These are phyloP conservation scores for Globisporangium solare DNA, from an alignment of 352 stramenopile genomes.

Conservation along the genomic window DNA sequence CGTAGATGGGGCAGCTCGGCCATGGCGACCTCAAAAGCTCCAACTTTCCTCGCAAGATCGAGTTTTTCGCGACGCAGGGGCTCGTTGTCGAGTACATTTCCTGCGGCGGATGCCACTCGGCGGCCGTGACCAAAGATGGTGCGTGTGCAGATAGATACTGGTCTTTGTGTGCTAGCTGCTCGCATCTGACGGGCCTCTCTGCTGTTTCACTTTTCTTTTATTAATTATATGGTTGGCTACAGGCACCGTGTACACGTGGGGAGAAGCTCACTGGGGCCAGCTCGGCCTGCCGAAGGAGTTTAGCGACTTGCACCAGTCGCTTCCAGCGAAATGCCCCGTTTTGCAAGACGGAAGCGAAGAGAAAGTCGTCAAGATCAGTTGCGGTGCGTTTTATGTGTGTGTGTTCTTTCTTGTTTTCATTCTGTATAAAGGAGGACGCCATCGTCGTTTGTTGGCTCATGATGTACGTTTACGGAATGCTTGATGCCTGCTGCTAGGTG, in stretches of 20 bases:
- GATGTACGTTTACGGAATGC: background rate
- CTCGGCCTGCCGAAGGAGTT: slow-evolving; percentile 67
- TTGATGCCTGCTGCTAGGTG: slow-evolving; percentile 18
- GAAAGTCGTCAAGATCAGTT: slow-evolving; percentile 73
- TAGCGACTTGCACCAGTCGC: slow-evolving; percentile 50
- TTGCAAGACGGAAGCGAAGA: slow-evolving; percentile 38
- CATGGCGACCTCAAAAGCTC: slow-evolving; percentile 75
- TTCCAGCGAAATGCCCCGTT: slow-evolving; percentile 64
- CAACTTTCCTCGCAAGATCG: slow-evolving; percentile 46
- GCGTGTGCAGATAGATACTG: background rate
- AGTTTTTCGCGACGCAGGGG: slow-evolving; percentile 48
- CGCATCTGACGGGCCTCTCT: background rate
- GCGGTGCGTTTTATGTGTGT: slow-evolving; percentile 34
- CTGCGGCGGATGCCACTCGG: slow-evolving; percentile 77
- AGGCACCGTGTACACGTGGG: slow-evolving; percentile 80
- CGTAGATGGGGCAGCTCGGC: slow-evolving; percentile 76
- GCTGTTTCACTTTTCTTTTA: background rate
- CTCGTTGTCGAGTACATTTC: slow-evolving; percentile 74
- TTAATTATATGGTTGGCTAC: too few relatives aligned
- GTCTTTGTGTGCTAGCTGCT: too few relatives aligned
- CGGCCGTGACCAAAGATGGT: slow-evolving; percentile 66
- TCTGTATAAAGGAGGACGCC: too few relatives aligned
- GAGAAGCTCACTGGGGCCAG: slow-evolving; percentile 78
- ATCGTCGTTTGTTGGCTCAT: too few relatives aligned
- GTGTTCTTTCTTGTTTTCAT: too few relatives aligned